Conservation (phyloP, 129 eudicot species). For the Erigeron canadensis region DNA sequence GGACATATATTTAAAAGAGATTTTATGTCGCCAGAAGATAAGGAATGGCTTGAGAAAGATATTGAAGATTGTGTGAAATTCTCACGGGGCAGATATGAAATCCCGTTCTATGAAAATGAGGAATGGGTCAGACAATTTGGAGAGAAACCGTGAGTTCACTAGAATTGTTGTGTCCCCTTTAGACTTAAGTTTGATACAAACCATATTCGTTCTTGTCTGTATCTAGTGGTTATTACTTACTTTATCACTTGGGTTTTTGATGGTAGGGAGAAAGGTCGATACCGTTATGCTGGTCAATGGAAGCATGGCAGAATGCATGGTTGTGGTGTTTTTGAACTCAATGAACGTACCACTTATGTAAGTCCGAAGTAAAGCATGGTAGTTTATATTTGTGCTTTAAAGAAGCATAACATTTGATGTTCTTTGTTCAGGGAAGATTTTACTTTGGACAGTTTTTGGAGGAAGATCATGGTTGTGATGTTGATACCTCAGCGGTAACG, state of each 20-base stretch:
- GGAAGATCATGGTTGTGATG: constrained; percentile 76
- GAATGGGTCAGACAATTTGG: constrained; percentile 68
- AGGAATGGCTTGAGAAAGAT: constrained; percentile 89
- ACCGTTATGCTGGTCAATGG: constrained; percentile 97
- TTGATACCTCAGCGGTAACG: constrained; percentile 66
- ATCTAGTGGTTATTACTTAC: constrained; percentile 2
- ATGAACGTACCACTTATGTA: constrained; percentile 75
- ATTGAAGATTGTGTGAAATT: constrained; percentile 67
- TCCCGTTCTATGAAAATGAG: constrained; percentile 78
- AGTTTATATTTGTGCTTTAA: constrained; percentile 8
- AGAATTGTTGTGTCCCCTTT: not conserved
- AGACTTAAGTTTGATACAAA: constrained; percentile 33
- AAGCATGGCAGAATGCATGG: constrained; percentile 96
- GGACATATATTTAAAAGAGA: constrained; percentile 75
- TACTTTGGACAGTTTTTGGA: constrained; percentile 81
- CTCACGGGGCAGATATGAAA: constrained; percentile 46
- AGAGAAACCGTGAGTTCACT: constrained; percentile 49
- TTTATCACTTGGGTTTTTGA: constrained; percentile 11
- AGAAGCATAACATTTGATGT: constrained; percentile 15
- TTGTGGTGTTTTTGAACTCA: constrained; percentile 81
- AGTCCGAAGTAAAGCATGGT: constrained; percentile 26
- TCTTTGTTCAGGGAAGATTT: constrained; percentile 79
- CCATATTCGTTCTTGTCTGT: not conserved
- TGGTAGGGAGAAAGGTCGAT: constrained; percentile 90
- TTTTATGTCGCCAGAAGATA: constrained; percentile 83